Evolutionary conservation across 495 filamentous ascomycete genomes (phyloP).

Genomic region (Tirmania nivea): DNA sequence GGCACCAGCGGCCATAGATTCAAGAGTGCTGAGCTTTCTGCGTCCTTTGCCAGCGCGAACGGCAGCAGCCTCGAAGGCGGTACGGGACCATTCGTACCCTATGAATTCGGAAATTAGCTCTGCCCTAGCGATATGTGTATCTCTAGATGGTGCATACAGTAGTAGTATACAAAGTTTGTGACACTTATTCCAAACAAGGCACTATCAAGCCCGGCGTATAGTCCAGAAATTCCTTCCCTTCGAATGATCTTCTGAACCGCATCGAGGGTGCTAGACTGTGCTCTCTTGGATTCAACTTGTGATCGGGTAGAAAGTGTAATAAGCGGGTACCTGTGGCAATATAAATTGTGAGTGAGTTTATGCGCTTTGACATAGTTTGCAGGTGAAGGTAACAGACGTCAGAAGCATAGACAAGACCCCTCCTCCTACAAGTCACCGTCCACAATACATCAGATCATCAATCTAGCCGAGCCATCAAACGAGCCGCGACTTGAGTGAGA

Average conservation of each 20-base stretch:
- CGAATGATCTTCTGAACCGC: slow-evolving; percentile 72
- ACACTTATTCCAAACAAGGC: slow-evolving; percentile 94
- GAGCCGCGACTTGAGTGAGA: too few species aligned
- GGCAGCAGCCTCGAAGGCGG: slow-evolving; percentile 69
- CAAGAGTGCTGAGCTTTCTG: slow-evolving; percentile 66
- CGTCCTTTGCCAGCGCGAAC: slow-evolving; percentile 48
- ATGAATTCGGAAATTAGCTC: not conserved
- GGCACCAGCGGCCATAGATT: slow-evolving; percentile 88
- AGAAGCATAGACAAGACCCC: slow-evolving; percentile 87
- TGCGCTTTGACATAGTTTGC: too few species aligned
- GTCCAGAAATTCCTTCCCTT: slow-evolving; percentile 66
- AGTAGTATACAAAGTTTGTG: slow-evolving; percentile 99
- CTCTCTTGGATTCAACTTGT: slow-evolving; percentile 89
- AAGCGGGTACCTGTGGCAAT: slow-evolving; percentile 51
- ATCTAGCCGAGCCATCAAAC: too few species aligned
- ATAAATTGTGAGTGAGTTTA: not conserved
- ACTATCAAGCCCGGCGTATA: slow-evolving; percentile 74
- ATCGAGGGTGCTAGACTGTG: slow-evolving; percentile 56
- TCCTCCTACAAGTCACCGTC: slow-evolving; percentile 39
- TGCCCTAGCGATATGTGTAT: too few species aligned
- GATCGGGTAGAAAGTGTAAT: slow-evolving; percentile 95
- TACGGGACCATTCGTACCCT: slow-evolving; percentile 90
- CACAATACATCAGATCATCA: too few species aligned
- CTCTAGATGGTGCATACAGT: slow-evolving; percentile 34
- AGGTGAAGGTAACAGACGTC: slow-evolving; percentile 35